These are phyloP conservation scores for Kitagawia praeruptora DNA, from an alignment of 129 eudicot genomes.

Conservation along the genomic window DNA sequence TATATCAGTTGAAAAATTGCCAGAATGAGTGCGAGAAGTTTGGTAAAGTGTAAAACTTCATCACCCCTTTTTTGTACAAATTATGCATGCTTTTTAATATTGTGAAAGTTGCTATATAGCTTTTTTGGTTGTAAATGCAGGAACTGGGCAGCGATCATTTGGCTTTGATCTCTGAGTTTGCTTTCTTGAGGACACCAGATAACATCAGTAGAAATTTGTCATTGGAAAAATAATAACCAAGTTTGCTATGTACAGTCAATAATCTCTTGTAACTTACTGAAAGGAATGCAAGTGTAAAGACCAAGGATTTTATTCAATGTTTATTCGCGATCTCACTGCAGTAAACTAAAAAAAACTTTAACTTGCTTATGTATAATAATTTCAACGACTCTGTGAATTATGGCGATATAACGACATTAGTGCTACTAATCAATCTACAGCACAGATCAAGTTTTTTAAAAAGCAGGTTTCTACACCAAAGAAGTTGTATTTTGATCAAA, in stretches of 20 bases:
- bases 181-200: constrained; percentile 13
- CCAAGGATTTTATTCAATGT: no score
- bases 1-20: no score
- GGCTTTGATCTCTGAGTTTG: constrained; percentile 34
- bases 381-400: neutral
- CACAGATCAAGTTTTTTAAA: no score
- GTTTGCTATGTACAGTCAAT: neutral
- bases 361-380: neutral
- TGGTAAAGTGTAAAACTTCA: neutral
- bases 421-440: no score
- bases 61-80: no score
- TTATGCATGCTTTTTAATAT: neutral
- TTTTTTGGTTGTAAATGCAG: constrained; percentile 13
- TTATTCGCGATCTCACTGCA: neutral
- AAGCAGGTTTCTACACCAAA: no score
- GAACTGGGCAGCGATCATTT: constrained; percentile 40
- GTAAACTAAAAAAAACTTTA: no score
- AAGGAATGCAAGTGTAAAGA: neutral
- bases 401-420: no score
- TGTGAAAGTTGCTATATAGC: neutral
- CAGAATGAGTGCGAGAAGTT: neutral
- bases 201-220: neutral
- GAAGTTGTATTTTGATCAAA: no score
- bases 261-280: neutral
- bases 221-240: neutral